These are phyloP conservation scores for Dactylorhiza incarnata DNA, from an alignment of 106 monocot species.

Conservation along the genomic window DNA sequence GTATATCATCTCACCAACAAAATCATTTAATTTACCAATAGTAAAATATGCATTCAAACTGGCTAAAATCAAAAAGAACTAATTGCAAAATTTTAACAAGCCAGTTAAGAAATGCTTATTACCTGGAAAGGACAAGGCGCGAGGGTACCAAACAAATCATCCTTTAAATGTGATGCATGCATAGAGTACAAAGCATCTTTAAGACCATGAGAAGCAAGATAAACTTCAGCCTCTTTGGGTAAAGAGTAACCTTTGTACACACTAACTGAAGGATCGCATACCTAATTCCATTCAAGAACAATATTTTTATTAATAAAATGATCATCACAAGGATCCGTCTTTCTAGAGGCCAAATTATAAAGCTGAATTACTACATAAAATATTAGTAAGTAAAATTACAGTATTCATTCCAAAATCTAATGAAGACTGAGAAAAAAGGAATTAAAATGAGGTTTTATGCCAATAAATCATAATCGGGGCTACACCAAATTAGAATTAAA, in stretches of 20 bases:
- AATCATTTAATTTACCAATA: neutral
- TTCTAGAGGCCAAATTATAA: neutral
- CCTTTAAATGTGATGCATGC: constrained; percentile 51
- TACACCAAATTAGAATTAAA: neutral
- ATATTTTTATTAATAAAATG: constrained; percentile 1
- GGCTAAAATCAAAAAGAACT: neutral
- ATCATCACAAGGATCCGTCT: neutral
- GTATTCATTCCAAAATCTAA: neutral
- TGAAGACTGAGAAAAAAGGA: neutral
- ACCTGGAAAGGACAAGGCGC: constrained; percentile 81
- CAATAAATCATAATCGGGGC: neutral
- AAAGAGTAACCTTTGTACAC: constrained; percentile 60
- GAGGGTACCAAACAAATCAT: constrained; percentile 59
- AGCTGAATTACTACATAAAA: neutral
- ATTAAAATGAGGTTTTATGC: neutral
- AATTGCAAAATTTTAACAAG: neutral
- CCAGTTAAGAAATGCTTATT: neutral
- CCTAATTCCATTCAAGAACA: constrained; percentile 19
- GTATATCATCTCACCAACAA: neutral
- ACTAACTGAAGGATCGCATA: constrained; percentile 61
- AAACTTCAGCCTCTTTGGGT: constrained; percentile 49
- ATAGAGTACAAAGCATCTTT: constrained; percentile 52
- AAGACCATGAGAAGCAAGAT: constrained; percentile 46
- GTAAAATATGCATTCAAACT: neutral
- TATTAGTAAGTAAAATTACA: neutral